Evolutionary conservation across 352 stramenopile genomes (phyloP).

Genomic region (Phytophthora fragariaefolia): DNA sequence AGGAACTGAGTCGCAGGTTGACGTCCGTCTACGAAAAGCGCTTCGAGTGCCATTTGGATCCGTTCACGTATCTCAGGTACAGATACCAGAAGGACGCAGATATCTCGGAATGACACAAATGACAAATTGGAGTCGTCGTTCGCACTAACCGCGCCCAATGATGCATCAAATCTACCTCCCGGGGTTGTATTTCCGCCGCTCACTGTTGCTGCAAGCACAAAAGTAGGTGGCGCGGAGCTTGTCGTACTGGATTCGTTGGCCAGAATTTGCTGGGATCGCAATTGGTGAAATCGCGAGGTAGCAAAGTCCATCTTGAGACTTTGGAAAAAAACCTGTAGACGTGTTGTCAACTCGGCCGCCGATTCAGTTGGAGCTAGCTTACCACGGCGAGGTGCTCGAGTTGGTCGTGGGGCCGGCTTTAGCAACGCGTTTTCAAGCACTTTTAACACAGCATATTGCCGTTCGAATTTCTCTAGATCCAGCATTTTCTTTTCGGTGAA

Average conservation of each 20-base stretch:
- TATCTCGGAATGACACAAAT: slow-evolving; percentile 58
- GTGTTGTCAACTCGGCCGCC: slow-evolving; percentile 18
- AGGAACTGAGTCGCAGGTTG: slow-evolving; percentile 45
- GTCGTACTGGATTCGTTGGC: slow-evolving; percentile 32
- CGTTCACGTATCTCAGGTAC: slow-evolving; percentile 40
- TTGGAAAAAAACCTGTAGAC: slow-evolving; percentile 47
- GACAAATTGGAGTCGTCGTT: slow-evolving; percentile 34
- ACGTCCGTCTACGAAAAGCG: slow-evolving; percentile 52
- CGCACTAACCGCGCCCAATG: slow-evolving; percentile 12
- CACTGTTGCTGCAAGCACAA: slow-evolving; percentile 14
- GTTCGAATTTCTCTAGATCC: slow-evolving; percentile 66
- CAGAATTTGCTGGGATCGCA: slow-evolving; percentile 66
- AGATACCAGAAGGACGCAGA: slow-evolving; percentile 48
- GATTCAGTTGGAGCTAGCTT: slow-evolving; percentile 30
- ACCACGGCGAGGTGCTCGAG: slow-evolving; percentile 19
- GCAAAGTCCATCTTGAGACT: slow-evolving; percentile 51
- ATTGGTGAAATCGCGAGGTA: slow-evolving; percentile 47
- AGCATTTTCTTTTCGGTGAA: slow-evolving; percentile 48
- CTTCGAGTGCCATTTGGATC: slow-evolving; percentile 52
- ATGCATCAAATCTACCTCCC: slow-evolving; percentile 19
- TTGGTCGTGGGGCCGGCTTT: slow-evolving; percentile 33
- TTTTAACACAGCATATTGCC: slow-evolving; percentile 58
- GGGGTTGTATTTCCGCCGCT: slow-evolving; percentile 15
- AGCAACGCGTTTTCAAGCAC: slow-evolving; percentile 59
- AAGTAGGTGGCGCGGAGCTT: slow-evolving; percentile 24